Conservation (phyloP, 352 stramenopile species). For the Lagenidium sp. region DNA sequence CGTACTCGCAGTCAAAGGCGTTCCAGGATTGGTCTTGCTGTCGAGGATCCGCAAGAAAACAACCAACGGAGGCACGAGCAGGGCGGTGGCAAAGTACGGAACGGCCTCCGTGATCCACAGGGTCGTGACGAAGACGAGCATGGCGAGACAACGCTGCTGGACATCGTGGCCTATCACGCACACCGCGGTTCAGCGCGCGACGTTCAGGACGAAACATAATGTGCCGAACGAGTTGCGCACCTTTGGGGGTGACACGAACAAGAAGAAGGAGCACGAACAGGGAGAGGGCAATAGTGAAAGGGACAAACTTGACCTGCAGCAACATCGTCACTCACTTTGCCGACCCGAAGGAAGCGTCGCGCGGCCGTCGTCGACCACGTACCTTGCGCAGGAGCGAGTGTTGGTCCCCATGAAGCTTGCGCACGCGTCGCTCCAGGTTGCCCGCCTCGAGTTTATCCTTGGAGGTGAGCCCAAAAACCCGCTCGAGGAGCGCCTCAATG, state of each 20-base stretch:
- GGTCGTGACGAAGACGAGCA: constrained; percentile 86
- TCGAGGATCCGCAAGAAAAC: constrained; percentile 87
- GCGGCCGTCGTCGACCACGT: no score
- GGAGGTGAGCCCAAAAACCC: constrained; percentile 71
- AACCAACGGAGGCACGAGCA: constrained; percentile 84
- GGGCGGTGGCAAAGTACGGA: constrained; percentile 87
- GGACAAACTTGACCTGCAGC: constrained; percentile 67
- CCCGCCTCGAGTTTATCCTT: constrained; percentile 82
- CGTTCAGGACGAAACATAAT: no score
- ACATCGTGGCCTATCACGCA: constrained; percentile 67
- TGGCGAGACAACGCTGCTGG: constrained; percentile 80
- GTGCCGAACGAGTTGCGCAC: no score
- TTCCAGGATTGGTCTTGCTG: constrained; percentile 64
- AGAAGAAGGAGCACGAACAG: constrained; percentile 70
- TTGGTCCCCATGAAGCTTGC: constrained; percentile 76
- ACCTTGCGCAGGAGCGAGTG: constrained; percentile 79
- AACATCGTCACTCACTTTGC: neutral
- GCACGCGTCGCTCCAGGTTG: constrained; percentile 82
- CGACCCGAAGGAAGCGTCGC: neutral
- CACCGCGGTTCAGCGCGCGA: no score
- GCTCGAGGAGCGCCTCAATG: constrained; percentile 67
- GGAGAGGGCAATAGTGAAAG: constrained; percentile 55
- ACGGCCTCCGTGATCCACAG: constrained; percentile 89
- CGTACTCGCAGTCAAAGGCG: constrained; percentile 63
- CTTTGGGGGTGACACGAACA: constrained; percentile 67